Base-by-base conservation (phyloP, 768 basidiomycete genomes). In the Lepiota brunneoincarnata region DNA sequence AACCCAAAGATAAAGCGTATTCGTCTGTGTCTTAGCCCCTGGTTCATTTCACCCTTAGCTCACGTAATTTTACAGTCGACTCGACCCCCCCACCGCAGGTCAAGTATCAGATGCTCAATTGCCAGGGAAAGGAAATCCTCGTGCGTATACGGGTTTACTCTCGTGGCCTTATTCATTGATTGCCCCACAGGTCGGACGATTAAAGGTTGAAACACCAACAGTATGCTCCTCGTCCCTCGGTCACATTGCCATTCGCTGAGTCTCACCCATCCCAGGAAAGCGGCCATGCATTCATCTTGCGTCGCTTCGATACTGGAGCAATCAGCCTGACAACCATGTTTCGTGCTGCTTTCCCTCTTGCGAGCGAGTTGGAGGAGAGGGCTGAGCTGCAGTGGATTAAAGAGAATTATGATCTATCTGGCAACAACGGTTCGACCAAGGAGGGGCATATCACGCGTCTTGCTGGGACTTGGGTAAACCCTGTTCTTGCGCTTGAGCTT, bases 281-380 rank as follows among this genome's bases (percentile, higher is more conserved):
- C 12, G 85, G 87, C 34, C 94, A 98, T 71, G 93, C 95, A 20
- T 98, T 97, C 68, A 91, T 98, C 65, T 86, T 98, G 34, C 84
- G 94, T 41, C 85, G 95, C 51, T 94, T 90, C 62, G 95, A 98
- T 71, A 96, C 94, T 2, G 87, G 90, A 55, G 93, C 93, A 17
- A 82, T 98, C 70, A 90, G 87, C 59, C 81, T 94, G 9, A 96
- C 94, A 9, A 96, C 94, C 53, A 96, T 98, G 93, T 96, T 91
- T 74, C 90, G 93, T 55, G 93, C 93, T 6, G 93, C 93, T 0
- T 98, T 93, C 69, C 94, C 94, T 9, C 81, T 77, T 36, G 89
- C 93, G 3, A 73, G 75, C 39, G 91, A 93, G 1, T 73, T 78
- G 44, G 84, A 87, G 15, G 94, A 98, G 69, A 86, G 82, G 67